A percentile compares a stretch with the other conserved stretches of the same genome.
These are phyloP conservation scores for Fusarium sp. DNA, from an alignment of 2,329 filamentous ascomycete species.

Conservation along the genomic window DNA sequence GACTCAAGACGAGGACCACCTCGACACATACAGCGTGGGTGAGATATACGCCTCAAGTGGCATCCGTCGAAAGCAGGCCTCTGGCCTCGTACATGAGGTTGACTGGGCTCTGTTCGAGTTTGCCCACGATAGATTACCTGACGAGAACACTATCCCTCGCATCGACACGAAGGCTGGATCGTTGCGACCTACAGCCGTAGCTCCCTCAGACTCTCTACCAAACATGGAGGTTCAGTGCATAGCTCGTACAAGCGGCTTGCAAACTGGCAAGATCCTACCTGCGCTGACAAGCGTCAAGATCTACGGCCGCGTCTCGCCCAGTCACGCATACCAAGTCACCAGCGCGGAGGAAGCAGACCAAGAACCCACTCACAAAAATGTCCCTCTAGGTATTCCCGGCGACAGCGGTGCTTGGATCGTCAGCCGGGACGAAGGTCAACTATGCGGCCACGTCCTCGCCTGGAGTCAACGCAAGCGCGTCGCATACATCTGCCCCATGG, in stretches of 20 bases:
- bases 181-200: constrained; percentile 69
- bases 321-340: constrained; percentile 73
- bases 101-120: constrained; percentile 95
- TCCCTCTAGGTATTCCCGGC: constrained; percentile 77
- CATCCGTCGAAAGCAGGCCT: constrained; percentile 78
- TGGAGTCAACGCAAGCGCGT: constrained; percentile 84
- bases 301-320: constrained; percentile 83
- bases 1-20: constrained; percentile 81
- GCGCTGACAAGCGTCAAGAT: constrained; percentile 88
- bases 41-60: constrained; percentile 91
- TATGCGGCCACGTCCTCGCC: constrained; percentile 91
- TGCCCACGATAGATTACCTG: constrained; percentile 75
- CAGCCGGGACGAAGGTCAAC: constrained; percentile 78
- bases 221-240: constrained; percentile 87
- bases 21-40: constrained; percentile 83
- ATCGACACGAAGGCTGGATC: constrained; percentile 24
- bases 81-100: constrained; percentile 86
- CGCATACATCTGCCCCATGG: constrained; percentile 96
- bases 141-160: constrained; percentile 75
- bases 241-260: constrained; percentile 86
- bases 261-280: constrained; percentile 80
- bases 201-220: constrained; percentile 71
- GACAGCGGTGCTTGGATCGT: constrained; percentile 96
- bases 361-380: constrained; percentile 33
- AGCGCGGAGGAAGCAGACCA: constrained; percentile 50